Evolutionary conservation across 371 early-diverging fungal genomes (phyloP).

Genomic region (Conidiobolus incongruus): DNA sequence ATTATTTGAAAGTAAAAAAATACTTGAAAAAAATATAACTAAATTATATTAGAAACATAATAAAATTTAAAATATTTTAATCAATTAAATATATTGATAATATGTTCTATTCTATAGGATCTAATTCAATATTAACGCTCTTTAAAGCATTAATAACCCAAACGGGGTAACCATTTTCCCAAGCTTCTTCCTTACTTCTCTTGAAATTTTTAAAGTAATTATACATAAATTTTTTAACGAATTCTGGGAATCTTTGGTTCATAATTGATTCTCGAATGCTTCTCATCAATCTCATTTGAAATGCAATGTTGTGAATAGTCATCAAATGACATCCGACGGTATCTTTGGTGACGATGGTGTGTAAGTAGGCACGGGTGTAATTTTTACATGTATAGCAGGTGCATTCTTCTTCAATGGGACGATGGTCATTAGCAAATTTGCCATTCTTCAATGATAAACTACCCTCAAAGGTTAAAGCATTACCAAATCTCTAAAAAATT

Average conservation of each 20-base stretch:
- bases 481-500: constrained; percentile 93
- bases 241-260: constrained; percentile 53
- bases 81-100: no score
- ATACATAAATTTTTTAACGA: constrained; percentile 51
- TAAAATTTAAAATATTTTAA: no score
- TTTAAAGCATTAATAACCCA: constrained; percentile 72
- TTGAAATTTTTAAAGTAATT: neutral
- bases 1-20: no score
- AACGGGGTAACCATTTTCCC: constrained; percentile 25
- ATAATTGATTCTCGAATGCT: constrained; percentile 56
- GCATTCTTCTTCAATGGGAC: constrained; percentile 68
- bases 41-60: no score
- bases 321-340: constrained; percentile 79
- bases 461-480: constrained; percentile 63
- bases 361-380: constrained; percentile 60
- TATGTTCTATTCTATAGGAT: constrained; percentile 4
- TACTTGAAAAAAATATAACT: no score
- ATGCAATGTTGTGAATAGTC: constrained; percentile 77
- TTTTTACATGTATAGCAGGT: constrained; percentile 66
- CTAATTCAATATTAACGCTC: constrained; percentile 49
- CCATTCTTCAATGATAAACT: constrained; percentile 40
- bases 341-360: constrained; percentile 49
- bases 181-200: neutral
- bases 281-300: constrained; percentile 70
- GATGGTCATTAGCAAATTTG: constrained; percentile 32